Percentiles rank a stretch among this genome's conserved stretches.
These are phyloP conservation scores for Umbellularia californica DNA, from an alignment of 164 flowering plant species.

Conservation along the genomic window DNA sequence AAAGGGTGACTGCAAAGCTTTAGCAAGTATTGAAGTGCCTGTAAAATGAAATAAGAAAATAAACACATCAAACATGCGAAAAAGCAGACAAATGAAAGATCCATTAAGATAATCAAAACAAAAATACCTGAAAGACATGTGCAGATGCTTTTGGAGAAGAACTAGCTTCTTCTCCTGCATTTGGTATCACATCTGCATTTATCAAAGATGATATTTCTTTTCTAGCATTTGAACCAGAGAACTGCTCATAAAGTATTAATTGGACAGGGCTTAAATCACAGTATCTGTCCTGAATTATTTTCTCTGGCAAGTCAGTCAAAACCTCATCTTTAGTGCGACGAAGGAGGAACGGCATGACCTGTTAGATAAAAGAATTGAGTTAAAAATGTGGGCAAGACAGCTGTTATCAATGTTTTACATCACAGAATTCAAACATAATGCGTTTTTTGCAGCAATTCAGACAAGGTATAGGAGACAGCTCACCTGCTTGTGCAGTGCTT, in stretches of 20 bases:
- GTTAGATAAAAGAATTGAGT: slow-evolving; percentile 7
- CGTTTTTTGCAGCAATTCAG: too few relatives aligned
- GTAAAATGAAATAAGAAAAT: slow-evolving; percentile 20
- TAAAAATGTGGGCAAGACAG: not conserved
- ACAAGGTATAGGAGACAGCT: not conserved
- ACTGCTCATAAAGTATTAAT: slow-evolving; percentile 82
- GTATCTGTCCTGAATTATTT: slow-evolving; percentile 96
- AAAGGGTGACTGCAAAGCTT: slow-evolving; percentile 99
- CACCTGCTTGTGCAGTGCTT: slow-evolving; percentile 99
- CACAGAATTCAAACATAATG: not conserved
- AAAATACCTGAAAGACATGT: slow-evolving; percentile 89
- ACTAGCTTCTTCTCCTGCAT: slow-evolving; percentile 32
- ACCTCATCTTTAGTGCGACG: slow-evolving; percentile 98
- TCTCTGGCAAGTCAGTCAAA: slow-evolving; percentile 92
- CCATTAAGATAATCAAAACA: not conserved
- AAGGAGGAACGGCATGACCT: slow-evolving; percentile 99
- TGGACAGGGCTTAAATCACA: slow-evolving; percentile 94
- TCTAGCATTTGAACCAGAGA: slow-evolving; percentile 82
- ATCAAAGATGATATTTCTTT: slow-evolving; percentile 76
- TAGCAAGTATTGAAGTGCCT: slow-evolving; percentile 96
- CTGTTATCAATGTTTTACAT: not conserved
- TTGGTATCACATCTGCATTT: slow-evolving; percentile 39
- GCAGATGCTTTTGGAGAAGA: slow-evolving; percentile 73
- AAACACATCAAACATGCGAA: not conserved
- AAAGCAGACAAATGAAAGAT: not conserved